Evolutionary conservation across 495 filamentous ascomycete species (phyloP), one percentile per base, ranked within the genome.

Genomic region (Podospora pseudocomata): DNA sequence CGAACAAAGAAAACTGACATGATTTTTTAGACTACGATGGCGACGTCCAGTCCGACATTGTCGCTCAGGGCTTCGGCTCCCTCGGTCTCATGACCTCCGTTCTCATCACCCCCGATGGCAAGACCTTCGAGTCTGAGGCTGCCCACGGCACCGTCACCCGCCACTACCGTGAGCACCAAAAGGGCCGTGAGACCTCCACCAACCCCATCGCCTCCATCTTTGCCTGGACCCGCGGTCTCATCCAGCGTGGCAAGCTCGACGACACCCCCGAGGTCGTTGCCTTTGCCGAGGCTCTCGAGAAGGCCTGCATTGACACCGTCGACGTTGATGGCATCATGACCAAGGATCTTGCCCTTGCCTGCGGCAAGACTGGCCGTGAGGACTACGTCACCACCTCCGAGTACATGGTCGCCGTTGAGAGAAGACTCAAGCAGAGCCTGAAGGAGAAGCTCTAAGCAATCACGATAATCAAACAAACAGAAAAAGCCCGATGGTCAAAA

Each of bases 191-290:
- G 81, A 99, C 95, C 63, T 97, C 93, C 62, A 99, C 95, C 70
- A 99, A 99, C 88, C 95, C 95, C 65, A 97, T 99, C 71, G 95
- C 95, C 69, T 94, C 91, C 73, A 97, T 99, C 81, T 99, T 97
- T 80, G 95, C 95, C 73, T 99, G 95, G 95, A 98, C 95, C 62
- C 90, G 95, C 58, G 95, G 95, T 68, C 85, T 99, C n/a, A 82
- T 91, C 63, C 93, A 97, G 83, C 89, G 95, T 70, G 95, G 94
- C 64, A 88, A 90, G 81, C 84, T 99, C 64, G 95, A 99, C 81
- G 82, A 86, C 16, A 97, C 92, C 65, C 92, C 92, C 11, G 94
- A 97, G 65, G 82, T 98, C 18, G 88, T 96, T 23, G 82, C 89
- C 5, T 99, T 96, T 75, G 95, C 94, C 23, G 91, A 97, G 82